Conservation (phyloP, 495 filamentous ascomycete species). For the Talaromyces thailandensis region DNA sequence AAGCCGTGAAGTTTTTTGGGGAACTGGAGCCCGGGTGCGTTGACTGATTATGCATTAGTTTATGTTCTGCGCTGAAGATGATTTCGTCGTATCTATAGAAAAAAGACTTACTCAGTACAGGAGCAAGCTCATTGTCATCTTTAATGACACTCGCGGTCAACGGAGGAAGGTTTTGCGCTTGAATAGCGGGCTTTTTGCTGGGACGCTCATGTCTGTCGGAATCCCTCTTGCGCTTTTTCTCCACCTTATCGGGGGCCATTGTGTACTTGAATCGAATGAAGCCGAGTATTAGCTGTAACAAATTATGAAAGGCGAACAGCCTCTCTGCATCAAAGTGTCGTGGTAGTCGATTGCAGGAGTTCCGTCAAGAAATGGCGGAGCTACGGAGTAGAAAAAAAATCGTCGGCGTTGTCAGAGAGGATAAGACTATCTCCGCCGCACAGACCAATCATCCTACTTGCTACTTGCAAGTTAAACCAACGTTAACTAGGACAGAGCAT, state of each 20-base stretch:
- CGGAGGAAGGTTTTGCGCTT: conserved; percentile 30
- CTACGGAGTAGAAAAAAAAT: background rate
- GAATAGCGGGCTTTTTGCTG: conserved; percentile 55
- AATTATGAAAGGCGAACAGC: background rate
- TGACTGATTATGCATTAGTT: conserved; percentile 36
- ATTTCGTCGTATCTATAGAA: background rate
- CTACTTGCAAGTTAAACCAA: background rate
- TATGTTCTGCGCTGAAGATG: background rate
- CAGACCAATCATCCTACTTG: background rate
- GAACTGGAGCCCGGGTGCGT: conserved; percentile 56
- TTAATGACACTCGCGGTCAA: conserved; percentile 50
- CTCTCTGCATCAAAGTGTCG: background rate
- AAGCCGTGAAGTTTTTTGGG: conserved; percentile 44
- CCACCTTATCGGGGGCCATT: conserved; percentile 44
- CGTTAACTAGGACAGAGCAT: background rate
- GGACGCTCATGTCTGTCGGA: conserved; percentile 44
- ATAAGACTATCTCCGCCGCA: background rate
- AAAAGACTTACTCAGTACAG: conserved; percentile 50
- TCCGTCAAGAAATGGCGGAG: background rate
- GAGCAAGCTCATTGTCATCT: conserved; percentile 48
- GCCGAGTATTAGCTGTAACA: background rate
- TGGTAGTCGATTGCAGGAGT: background rate
- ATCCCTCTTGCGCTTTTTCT: conserved; percentile 67
- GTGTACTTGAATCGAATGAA: background rate
- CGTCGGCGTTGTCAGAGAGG: background rate